Evolutionary conservation across 2,329 filamentous ascomycete genomes (phyloP), one percentile per base, ranked within the genome.

Genomic region (Plenodomus lindquistii): DNA sequence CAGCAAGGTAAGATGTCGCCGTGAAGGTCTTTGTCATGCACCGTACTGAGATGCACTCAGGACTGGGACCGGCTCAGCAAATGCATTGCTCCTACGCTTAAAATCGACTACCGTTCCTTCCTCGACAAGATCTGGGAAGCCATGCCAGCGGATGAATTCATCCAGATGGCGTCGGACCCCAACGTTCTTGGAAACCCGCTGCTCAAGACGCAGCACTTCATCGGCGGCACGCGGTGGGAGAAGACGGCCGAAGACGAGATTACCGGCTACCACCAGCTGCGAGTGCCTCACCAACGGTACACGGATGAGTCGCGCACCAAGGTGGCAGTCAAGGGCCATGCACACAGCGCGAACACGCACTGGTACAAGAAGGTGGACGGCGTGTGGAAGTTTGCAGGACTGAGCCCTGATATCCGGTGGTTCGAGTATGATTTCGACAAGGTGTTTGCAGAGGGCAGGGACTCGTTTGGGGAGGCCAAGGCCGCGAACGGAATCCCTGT

Each of bases 101-200:
- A 73, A 79, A 80, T 91, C 62, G 88, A 91, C 77, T 91, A 91
- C 79, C 77, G 69, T 55, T 83, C 69, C 13, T 78, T 82, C 61
- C 72, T 82, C 52, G 72, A 77, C 71, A 79, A 81, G 68, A 64
- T 79, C 43, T 83, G 81, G 80, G 79, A 82, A 52, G 67, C 73
- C 15, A 82, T 83, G 79, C 79, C 80, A 0, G 79, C 80, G 7
- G 76, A 77, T 1, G 77, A 82, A 46, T 82, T 80, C 63, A 55
- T 83, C 22, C 63, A 61, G 39, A 80, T 83, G 77, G 79, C 77
- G 2, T 81, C 79, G 1, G 74, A 77, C 66, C 72, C 73, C 2
- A 65, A 73, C 11, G 79, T 83, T 20, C 77, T 83, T n/a, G 80
- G 80, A 57, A 76, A 82, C 69, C 74, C 74, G 17, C 70, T 75